Evolutionary conservation across 805 yeast species (phyloP), one percentile per base, ranked within the genome.

Genomic region (Kluyveromyces dobzhanskii): DNA sequence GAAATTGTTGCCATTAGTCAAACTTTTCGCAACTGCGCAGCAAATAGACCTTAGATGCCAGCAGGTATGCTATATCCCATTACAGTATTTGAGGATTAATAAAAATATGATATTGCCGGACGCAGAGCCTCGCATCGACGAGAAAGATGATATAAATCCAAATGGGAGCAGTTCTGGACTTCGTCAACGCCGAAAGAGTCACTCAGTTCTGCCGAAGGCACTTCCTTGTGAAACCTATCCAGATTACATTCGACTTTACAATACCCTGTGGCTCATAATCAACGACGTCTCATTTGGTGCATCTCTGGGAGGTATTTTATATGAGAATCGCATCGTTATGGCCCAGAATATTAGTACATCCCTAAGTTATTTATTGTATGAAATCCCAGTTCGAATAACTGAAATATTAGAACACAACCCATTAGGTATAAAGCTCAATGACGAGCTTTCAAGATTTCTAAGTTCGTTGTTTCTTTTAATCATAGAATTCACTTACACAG

Each of bases 391-490:
- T 14, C 44, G 54, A 2, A 56, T 78, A 28, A 76, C 88, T 3
- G 47, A 65, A 0, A 83, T 94, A 88, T 67, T 92, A 27, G 85
- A 87, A 67, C 72, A 78, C 44, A 83, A 88, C 51, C 98, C 98
- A 0, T 95, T 90, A 12, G 98, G 98, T 3, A 78, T 92, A 50
- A 92, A 92, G 54, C 71, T 92, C 38, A 92, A 92, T 57, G 80
- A 77, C 43, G 96, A 87, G 51, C 67, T 92, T 14, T 85, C 96
- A 0, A 70, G 67, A 12, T 94, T 92, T 52, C 70, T 90, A 56
- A 95, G 95, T 26, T 94, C 86, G 41, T 61, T 92, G 35, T 81
- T 85, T 48, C 55, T 83, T 8, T 90, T 97, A 96, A 82, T 87
- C 10, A 69, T 88, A 19, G 75, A 75, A 32, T 75, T 81, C 44